Conservation (phyloP, 352 stramenopile species). For the Phytophthora macrochlamydospora region DNA sequence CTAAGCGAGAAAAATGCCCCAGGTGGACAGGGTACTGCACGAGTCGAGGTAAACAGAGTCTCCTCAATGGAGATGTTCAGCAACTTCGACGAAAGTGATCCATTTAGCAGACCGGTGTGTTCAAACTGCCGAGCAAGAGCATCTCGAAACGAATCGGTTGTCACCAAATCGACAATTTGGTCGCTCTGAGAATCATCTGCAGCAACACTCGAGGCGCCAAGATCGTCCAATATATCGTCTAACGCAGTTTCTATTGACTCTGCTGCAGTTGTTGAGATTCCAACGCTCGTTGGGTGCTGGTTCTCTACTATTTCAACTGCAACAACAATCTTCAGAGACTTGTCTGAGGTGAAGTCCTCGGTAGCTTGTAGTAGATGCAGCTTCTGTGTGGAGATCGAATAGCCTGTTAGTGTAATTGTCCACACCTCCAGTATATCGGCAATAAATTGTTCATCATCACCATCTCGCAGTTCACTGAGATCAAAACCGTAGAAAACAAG, state of each 20-base stretch:
- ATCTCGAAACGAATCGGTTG: slow-evolving; percentile 20
- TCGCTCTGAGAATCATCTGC: neutral
- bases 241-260: slow-evolving; percentile 18
- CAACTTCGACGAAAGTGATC: slow-evolving; percentile 15
- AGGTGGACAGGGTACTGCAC: slow-evolving; percentile 30
- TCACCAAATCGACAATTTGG: slow-evolving; percentile 16
- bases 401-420: slow-evolving; percentile 26
- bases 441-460: slow-evolving; percentile 5
- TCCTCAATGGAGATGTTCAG: slow-evolving; percentile 27
- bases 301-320: slow-evolving; percentile 23
- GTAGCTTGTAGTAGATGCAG: slow-evolving; percentile 38
- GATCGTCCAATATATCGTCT: slow-evolving; percentile 18
- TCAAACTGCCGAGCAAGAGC: slow-evolving; percentile 28
- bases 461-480: slow-evolving; percentile 5
- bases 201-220: slow-evolving; percentile 6
- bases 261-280: neutral
- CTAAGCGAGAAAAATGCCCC: slow-evolving; percentile 36
- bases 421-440: slow-evolving; percentile 22
- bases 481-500: slow-evolving; percentile 30
- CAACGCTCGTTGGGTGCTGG: neutral
- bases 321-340: slow-evolving; percentile 22
- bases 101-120: slow-evolving; percentile 15
- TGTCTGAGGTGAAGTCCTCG: neutral
- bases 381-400: slow-evolving; percentile 9
- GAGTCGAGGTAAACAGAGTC: slow-evolving; percentile 31